phyloP scores from a whole-genome alignment of 768 basidiomycete genomes.

The Calocera cornea region DNA sequence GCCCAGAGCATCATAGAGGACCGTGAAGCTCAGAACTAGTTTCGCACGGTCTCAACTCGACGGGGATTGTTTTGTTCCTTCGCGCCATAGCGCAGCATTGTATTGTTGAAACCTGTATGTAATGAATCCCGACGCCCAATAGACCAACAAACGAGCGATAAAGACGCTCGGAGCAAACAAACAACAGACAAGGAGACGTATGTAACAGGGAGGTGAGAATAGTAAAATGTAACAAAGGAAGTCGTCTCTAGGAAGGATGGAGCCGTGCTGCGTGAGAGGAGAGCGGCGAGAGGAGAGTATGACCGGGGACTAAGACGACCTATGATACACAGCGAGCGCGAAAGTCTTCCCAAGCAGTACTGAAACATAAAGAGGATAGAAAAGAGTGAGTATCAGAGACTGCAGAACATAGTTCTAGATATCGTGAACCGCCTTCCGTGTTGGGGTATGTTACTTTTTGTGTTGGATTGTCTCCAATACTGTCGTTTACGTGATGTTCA shows the following conservation, averaged over 20 bases:
- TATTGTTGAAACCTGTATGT: slow-evolving; percentile 5
- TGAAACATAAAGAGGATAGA: neutral
- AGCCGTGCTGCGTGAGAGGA: slow-evolving; percentile 2
- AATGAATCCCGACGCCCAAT: neutral
- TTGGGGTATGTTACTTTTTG: slow-evolving; percentile 5
- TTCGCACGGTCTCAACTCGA: too few relatives aligned
- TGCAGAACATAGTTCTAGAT: slow-evolving; percentile 5
- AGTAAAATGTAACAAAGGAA: slow-evolving; percentile 2
- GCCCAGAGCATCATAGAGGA: too few relatives aligned
- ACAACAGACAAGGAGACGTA: slow-evolving; percentile 3
- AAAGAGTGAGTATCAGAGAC: neutral
- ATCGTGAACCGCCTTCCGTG: slow-evolving; percentile 1
- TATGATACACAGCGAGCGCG: slow-evolving; percentile 4
- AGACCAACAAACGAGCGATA: neutral
- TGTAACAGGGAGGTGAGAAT: neutral
- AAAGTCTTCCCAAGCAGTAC: neutral
- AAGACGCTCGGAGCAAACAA: neutral
- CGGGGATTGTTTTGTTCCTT: neutral
- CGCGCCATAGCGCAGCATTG: neutral
- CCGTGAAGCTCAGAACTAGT: too few relatives aligned
- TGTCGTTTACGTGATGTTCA: neutral
- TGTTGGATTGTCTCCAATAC: neutral
- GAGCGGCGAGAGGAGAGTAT: neutral
- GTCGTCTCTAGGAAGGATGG: slow-evolving; percentile 1
- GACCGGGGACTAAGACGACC: neutral